phyloP scores from a whole-genome alignment of 2,329 filamentous ascomycete genomes.

The Ambrosiella xylebori region DNA sequence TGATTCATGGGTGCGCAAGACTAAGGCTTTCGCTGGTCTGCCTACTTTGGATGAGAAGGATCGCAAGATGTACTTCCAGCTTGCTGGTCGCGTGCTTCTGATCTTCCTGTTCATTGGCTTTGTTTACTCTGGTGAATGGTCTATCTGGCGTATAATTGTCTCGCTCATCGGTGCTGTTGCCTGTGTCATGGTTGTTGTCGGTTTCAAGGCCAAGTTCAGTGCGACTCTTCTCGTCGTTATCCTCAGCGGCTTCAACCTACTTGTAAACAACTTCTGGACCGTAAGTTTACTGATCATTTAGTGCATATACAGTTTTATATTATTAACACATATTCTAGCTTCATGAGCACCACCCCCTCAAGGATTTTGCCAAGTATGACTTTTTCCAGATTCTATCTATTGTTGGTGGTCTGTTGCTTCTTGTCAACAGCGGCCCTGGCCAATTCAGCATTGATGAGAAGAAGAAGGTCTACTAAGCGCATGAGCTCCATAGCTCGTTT shows the following conservation, averaged over 20 bases:
- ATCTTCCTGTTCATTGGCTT: conserved; percentile 98
- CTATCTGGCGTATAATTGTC: conserved; percentile 69
- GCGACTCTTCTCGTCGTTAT: conserved; percentile 90
- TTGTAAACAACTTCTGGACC: conserved; percentile 99
- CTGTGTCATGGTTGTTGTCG: conserved; percentile 96
- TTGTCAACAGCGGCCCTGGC: conserved; percentile 96
- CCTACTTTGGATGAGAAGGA: conserved; percentile 96
- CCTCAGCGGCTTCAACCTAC: conserved; percentile 85
- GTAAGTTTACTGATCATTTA: conserved; percentile 34
- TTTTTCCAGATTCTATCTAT: conserved; percentile 99
- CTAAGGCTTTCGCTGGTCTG: conserved; percentile 85
- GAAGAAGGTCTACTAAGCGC: conserved; percentile 90
- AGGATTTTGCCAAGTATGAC: conserved; percentile 99
- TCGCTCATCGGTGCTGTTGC: conserved; percentile 73
- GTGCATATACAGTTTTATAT: not conserved
- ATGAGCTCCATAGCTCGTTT: not conserved
- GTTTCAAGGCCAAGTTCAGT: conserved; percentile 99
- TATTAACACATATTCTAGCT: conserved; percentile 39
- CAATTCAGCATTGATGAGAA: conserved; percentile 99
- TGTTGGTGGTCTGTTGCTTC: conserved; percentile 83
- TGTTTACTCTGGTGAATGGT: conserved; percentile 89
- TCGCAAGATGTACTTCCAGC: conserved; percentile 99
- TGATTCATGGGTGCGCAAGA: conserved; percentile 95
- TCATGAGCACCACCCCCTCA: conserved; percentile 94
- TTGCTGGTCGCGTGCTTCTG: conserved; percentile 82